Percentiles rank a stretch among this genome's conserved stretches.
Conservation (phyloP, 805 yeast species). For the Wickerhamiella kurtzmanii region DNA sequence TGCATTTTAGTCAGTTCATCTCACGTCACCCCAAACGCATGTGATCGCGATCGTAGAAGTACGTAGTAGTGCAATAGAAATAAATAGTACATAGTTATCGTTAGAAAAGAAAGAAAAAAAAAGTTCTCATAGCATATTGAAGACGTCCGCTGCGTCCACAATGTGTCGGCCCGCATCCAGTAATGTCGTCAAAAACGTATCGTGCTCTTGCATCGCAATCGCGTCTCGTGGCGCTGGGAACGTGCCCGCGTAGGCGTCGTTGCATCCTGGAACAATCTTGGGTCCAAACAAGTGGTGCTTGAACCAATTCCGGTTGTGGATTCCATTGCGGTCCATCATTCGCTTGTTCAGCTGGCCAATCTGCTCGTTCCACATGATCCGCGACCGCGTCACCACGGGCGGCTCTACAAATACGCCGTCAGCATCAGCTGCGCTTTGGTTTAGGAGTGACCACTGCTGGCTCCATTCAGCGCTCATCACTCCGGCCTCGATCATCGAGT, state of each 20-base stretch:
- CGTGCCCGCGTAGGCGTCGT: conserved; percentile 40
- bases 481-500: conserved; percentile 33
- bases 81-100: no score
- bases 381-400: conserved; percentile 49
- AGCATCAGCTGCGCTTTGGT: conserved; percentile 31
- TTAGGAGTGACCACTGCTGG: conserved; percentile 40
- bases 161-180: conserved; percentile 11
- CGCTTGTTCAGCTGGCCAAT: conserved; percentile 41
- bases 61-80: no score
- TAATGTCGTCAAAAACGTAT: conserved; percentile 34
- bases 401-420: conserved; percentile 37
- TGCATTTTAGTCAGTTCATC: not conserved
- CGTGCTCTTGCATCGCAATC: conserved; percentile 36
- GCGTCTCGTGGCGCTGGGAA: conserved; percentile 72
- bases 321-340: conserved; percentile 33
- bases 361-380: conserved; percentile 75
- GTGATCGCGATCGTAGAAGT: no score
- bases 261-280: conserved; percentile 42
- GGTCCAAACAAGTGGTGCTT: conserved; percentile 60
- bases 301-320: conserved; percentile 47
- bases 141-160: conserved; percentile 9
- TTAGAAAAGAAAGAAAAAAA: not conserved
- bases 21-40: not conserved
- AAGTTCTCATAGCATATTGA: not conserved
- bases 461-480: conserved; percentile 41